Conservation (phyloP, 2,329 filamentous ascomycete genomes). For the Fusarium neocosmosporiellum region DNA sequence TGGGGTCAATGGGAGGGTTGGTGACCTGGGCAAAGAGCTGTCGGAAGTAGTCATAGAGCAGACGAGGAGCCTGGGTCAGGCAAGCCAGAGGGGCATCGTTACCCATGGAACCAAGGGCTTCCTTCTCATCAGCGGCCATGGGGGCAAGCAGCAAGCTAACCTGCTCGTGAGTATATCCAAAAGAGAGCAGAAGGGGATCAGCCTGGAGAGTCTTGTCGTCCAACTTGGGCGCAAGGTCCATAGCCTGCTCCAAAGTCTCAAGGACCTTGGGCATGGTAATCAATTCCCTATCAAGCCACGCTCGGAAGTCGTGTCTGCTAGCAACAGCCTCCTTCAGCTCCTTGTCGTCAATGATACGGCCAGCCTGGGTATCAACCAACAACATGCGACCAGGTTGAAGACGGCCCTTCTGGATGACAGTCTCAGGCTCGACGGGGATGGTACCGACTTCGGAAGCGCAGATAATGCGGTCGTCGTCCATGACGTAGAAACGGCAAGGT, state of each 20-base stretch:
- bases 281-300: conserved; percentile 88
- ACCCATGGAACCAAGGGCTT: conserved; percentile 96
- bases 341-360: conserved; percentile 92
- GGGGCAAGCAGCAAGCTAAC: conserved; percentile 90
- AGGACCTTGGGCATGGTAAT: conserved; percentile 83
- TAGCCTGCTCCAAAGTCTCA: conserved; percentile 67
- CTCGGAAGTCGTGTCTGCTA: conserved; percentile 86
- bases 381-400: conserved; percentile 96
- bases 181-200: conserved; percentile 85
- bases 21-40: conserved; percentile 98
- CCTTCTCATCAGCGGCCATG: conserved; percentile 98
- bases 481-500: conserved; percentile 96
- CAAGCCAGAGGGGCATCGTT: conserved; percentile 95
- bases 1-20: conserved; percentile 96
- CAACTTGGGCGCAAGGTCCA: conserved; percentile 75
- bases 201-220: conserved; percentile 80
- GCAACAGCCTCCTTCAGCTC: conserved; percentile 92
- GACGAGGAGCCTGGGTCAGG: conserved; percentile 86
- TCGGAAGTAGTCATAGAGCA: conserved; percentile 96
- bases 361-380: conserved; percentile 87
- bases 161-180: conserved; percentile 96
- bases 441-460: conserved; percentile 97
- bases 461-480: conserved; percentile 96
- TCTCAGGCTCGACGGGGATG: conserved; percentile 90
- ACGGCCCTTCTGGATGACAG: conserved; percentile 90